phyloP scores from a whole-genome alignment of 108 stramenopile genomes.

The Fragilariopsis cylindrus region DNA sequence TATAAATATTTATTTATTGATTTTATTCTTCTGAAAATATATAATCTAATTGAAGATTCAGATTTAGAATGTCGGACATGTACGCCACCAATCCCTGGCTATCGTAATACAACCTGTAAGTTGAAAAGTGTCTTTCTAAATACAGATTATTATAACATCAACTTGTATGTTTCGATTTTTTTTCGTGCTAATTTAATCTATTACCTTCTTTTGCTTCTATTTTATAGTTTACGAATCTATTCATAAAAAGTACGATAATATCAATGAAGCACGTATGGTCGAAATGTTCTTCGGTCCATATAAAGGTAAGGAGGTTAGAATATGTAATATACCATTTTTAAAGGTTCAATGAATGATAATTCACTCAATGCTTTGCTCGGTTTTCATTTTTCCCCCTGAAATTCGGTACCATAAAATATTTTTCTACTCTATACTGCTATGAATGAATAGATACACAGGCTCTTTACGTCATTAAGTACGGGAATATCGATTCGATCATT shows the following conservation, averaged over 20 bases:
- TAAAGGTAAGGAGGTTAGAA: too few species aligned
- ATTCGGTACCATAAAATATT: too few species aligned
- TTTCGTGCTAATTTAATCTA: neutral
- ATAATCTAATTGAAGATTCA: constrained; percentile 15
- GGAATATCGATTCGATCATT: constrained; percentile 7
- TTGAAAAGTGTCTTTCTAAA: neutral
- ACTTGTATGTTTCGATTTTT: too few species aligned
- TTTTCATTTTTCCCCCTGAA: too few species aligned
- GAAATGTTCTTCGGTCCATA: constrained; percentile 21
- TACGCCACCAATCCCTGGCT: constrained; percentile 1
- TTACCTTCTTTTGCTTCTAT: neutral
- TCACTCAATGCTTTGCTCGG: too few species aligned
- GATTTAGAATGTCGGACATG: constrained; percentile 9
- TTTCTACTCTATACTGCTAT: too few species aligned
- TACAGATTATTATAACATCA: too few species aligned
- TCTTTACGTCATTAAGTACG: constrained; percentile 17
- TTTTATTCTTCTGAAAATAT: neutral
- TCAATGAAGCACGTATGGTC: constrained; percentile 9
- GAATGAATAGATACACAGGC: neutral
- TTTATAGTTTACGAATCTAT: neutral
- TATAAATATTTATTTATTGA: constrained; percentile 18
- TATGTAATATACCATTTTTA: too few species aligned
- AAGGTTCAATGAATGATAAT: too few species aligned
- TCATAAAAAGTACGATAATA: neutral
- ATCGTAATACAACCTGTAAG: constrained; percentile 2